Base-by-base conservation (phyloP, 257 asterid species). In the Cruciata laevipes region DNA sequence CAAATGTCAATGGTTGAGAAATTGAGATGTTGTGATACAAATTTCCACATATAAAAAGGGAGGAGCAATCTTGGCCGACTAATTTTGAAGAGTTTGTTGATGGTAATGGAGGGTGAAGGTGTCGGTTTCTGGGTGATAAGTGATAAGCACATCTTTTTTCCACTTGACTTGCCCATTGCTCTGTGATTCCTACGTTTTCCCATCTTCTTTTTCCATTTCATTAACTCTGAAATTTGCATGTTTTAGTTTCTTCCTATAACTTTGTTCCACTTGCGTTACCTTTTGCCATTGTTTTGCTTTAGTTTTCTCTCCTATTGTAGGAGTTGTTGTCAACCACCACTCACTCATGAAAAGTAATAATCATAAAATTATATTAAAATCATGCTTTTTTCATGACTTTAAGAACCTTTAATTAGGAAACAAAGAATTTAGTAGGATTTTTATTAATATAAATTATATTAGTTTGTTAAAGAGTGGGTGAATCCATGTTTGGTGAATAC, bases 81-180 rank as follows among this genome's bases (percentile, higher is more conserved):
- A 47, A 47, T 5, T 14, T 11, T 47, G 55, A 47, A 47, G 55
- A 3, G n/a, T 5, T 3, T 14, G 55, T 47, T 16, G 5, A 42
- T 42, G 20, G 3, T 17, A 16, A 47, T 47, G 55, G 27, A 8
- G 60, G 57, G 18, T 51, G 60, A n/a, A 53, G 60, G 27, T 53
- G 60, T 53, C 24, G 27, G 27, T 53, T 53, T 53, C 25, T 3
- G 60, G 40, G 56, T 68, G 72, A 57, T 68, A 68, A 68, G 65
- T 68, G 65, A 68, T 68, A 68, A 57, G 71, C 71, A 24, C 63
- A 37, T 25, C 44, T 61, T 25, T 61, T 25, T 13, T 49, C 42
- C 66, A 61, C 66, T 61, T 61, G 44, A 21, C 53, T 53, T 53
- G 21, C 35, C 42, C 27, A 4, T 33, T 21, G 56, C 40, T 3